phyloP scores from a whole-genome alignment of 140 eudicot genomes.

The Stevia rebaudiana region DNA sequence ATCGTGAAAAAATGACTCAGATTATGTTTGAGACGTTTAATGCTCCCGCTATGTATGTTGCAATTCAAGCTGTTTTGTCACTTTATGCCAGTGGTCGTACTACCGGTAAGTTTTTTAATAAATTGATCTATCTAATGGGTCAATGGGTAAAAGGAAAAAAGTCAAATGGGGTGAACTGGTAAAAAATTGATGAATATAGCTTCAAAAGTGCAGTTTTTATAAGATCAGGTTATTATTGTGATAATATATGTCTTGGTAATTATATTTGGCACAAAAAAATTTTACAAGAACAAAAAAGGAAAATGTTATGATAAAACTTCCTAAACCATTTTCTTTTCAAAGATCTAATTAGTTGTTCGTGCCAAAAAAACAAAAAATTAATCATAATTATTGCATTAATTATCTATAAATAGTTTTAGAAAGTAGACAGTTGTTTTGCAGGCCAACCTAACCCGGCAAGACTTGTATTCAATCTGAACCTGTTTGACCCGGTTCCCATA shows the following conservation, averaged over 20 bases:
- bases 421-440: too few species aligned
- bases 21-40: slow-evolving; percentile 69
- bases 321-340: too few species aligned
- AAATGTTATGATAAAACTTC: too few species aligned
- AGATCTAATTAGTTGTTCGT: too few species aligned
- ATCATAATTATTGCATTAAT: too few species aligned
- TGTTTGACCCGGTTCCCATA: neutral
- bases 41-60: slow-evolving; percentile 74
- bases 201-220: neutral
- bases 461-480: neutral
- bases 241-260: neutral
- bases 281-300: too few species aligned
- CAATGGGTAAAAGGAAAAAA: neutral
- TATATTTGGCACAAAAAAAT: neutral
- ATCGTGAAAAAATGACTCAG: slow-evolving; percentile 68
- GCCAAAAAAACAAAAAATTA: too few species aligned
- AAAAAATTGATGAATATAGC: neutral
- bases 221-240: neutral
- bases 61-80: slow-evolving; percentile 64
- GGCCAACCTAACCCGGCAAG: neutral
- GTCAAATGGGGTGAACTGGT: neutral
- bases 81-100: slow-evolving; percentile 80
- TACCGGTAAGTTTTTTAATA: slow-evolving; percentile 40
- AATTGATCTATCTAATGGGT: neutral
- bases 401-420: too few species aligned